phyloP scores from a whole-genome alignment of 2,329 filamentous ascomycete genomes.

The Lasiodiplodia citricola region DNA sequence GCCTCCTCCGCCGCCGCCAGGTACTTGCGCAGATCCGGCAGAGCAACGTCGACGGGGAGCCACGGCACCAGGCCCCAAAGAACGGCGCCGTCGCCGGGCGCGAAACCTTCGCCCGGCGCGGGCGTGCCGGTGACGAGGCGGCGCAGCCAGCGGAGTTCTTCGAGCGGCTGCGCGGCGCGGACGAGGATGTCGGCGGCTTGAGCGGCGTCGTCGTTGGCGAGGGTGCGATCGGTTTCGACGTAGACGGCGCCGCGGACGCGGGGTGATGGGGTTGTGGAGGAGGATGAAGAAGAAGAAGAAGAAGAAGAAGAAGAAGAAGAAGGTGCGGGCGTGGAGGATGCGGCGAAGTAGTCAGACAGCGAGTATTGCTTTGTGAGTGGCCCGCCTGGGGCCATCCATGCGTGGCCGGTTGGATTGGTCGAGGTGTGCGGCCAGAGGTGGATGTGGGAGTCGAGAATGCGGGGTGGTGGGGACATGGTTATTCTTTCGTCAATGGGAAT shows the following conservation, averaged over 20 bases:
- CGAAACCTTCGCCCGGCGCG: slow-evolving; percentile 65
- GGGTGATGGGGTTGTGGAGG: background rate
- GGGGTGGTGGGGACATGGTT: slow-evolving; percentile 20
- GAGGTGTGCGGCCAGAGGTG: slow-evolving; percentile 78
- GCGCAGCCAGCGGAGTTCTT: slow-evolving; percentile 66
- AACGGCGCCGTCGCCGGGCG: slow-evolving; percentile 51
- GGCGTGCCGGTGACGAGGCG: slow-evolving; percentile 68
- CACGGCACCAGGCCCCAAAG: slow-evolving; percentile 77
- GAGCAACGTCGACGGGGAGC: slow-evolving; percentile 75
- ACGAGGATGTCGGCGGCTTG: slow-evolving; percentile 51
- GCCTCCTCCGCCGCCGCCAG: slow-evolving; percentile 64
- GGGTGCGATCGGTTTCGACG: slow-evolving; percentile 72
- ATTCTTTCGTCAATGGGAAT: background rate
- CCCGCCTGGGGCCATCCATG: slow-evolving; percentile 69
- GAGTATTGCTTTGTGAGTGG: slow-evolving; percentile 70
- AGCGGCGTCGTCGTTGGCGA: background rate
- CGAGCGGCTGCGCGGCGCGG: slow-evolving; percentile 53
- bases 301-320: no score
- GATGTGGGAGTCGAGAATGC: slow-evolving; percentile 84
- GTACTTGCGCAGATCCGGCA: slow-evolving; percentile 67
- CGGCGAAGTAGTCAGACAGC: slow-evolving; percentile 62
- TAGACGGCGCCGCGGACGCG: slow-evolving; percentile 70
- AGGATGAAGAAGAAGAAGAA: background rate
- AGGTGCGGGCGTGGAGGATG: slow-evolving; percentile 10
- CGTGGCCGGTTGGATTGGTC: slow-evolving; percentile 64